A percentile compares a stretch with the other conserved stretches of the same genome.
Conservation (phyloP, 169 alveolate species). For the Condylostoma magnum region DNA sequence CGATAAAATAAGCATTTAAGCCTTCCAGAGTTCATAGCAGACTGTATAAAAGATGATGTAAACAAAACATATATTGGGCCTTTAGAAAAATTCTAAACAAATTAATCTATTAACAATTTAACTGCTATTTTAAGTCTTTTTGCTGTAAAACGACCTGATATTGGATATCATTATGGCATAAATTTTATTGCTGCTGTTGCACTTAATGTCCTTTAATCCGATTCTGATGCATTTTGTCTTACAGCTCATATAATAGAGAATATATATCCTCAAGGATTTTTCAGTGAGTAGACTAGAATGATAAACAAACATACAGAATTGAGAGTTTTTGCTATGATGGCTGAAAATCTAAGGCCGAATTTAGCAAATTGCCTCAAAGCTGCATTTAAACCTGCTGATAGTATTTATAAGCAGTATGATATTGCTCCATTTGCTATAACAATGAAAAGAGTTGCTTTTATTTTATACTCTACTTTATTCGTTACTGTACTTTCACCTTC, state of each 20-base stretch:
- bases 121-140: conserved; percentile 34
- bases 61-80: background rate
- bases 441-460: background rate
- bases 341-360: conserved; percentile 7
- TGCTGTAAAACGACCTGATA: conserved; percentile 41
- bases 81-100: background rate
- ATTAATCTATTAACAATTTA: background rate
- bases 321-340: conserved; percentile 20
- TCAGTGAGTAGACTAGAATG: background rate
- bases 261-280: conserved; percentile 24
- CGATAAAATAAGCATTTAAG: no score
- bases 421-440: conserved; percentile 4
- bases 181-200: conserved; percentile 38
- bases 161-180: conserved; percentile 49
- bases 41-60: no score
- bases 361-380: conserved; percentile 10
- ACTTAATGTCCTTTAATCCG: conserved; percentile 37
- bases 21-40: no score
- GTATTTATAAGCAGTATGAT: background rate
- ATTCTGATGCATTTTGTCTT: conserved; percentile 41
- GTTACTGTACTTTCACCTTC: background rate
- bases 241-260: conserved; percentile 36
- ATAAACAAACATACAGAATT: conserved; percentile 1
- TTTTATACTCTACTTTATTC: background rate
- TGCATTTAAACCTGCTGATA: background rate